These are phyloP conservation scores for Oryza nivara DNA, from an alignment of 176 grass and related monocot species.

Conservation along the genomic window DNA sequence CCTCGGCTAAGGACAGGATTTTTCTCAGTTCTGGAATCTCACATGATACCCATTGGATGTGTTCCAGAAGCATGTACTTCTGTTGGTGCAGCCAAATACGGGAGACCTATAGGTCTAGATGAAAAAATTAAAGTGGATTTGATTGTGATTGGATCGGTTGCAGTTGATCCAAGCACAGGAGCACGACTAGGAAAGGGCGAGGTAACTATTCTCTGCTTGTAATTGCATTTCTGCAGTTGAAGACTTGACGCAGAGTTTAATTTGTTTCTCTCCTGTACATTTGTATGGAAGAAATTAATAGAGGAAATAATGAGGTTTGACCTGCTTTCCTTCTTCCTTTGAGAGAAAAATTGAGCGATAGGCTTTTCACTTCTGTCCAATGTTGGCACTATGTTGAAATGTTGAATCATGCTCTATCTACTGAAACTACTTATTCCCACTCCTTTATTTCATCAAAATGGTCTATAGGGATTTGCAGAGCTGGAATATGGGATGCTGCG, in stretches of 20 bases:
- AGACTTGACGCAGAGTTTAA: conserved; percentile 26
- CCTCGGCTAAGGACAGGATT: conserved; percentile 86
- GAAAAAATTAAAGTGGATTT: conserved; percentile 84
- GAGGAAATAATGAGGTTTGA: background rate
- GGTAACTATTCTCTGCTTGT: conserved; percentile 49
- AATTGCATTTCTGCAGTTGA: background rate
- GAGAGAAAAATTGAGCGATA: background rate
- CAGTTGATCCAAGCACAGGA: conserved; percentile 92
- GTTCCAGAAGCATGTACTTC: conserved; percentile 91
- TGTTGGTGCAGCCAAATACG: conserved; percentile 88
- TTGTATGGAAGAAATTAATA: background rate
- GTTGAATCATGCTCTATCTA: background rate
- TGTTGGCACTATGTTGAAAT: background rate
- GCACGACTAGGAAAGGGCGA: conserved; percentile 88
- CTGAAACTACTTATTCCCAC: background rate
- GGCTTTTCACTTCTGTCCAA: background rate
- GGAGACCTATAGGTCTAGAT: conserved; percentile 76
- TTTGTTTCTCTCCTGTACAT: background rate
- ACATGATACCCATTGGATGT: conserved; percentile 60
- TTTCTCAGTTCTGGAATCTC: conserved; percentile 81
- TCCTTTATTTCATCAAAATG: background rate
- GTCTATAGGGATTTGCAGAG: conserved; percentile 79
- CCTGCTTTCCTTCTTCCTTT: background rate
- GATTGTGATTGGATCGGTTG: conserved; percentile 86
- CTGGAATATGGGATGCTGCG: conserved; percentile 98